A percentile compares a stretch with the other conserved stretches of the same genome.
These are phyloP conservation scores for Kwoniella bestiolae DNA, from an alignment of 768 basidiomycete species.

Conservation along the genomic window DNA sequence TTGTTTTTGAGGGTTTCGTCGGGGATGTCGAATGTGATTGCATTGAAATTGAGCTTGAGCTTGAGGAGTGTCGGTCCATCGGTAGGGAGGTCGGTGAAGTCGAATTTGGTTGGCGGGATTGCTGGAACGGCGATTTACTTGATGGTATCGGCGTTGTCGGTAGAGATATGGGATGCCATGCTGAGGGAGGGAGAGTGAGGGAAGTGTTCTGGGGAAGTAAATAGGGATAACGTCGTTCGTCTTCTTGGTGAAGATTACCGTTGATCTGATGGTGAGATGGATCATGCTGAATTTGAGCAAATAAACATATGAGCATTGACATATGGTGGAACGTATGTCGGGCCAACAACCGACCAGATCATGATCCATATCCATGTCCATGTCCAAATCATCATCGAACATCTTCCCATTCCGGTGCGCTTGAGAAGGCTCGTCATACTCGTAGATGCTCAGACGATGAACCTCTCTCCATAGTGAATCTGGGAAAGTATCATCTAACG, in stretches of 20 bases:
- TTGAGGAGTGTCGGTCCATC: constrained; percentile 4
- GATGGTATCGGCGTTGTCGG: not conserved
- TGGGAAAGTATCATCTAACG: constrained; percentile 4
- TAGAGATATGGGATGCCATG: not conserved
- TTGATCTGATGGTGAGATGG: not conserved
- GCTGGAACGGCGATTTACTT: not conserved
- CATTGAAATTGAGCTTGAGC: not conserved
- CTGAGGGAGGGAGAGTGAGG: not conserved
- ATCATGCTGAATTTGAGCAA: not conserved
- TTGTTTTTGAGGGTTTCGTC: not conserved
- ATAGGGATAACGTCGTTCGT: constrained; percentile 17
- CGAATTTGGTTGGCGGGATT: not conserved
- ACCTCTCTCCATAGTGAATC: constrained; percentile 9
- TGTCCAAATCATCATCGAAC: constrained; percentile 7
- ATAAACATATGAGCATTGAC: not conserved
- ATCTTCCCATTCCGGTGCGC: not conserved
- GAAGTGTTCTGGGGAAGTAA: constrained; percentile 8
- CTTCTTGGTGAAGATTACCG: not conserved
- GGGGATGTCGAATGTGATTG: not conserved
- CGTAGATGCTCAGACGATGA: not conserved
- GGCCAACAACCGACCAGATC: constrained; percentile 7
- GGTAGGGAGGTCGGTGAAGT: not conserved
- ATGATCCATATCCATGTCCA: constrained; percentile 25
- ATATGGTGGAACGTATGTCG: no score
- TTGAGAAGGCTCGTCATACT: not conserved